Evolutionary conservation across 331 rosid genomes (phyloP), one percentile per base, ranked within the genome.

Genomic region (Rosa hybrid): DNA sequence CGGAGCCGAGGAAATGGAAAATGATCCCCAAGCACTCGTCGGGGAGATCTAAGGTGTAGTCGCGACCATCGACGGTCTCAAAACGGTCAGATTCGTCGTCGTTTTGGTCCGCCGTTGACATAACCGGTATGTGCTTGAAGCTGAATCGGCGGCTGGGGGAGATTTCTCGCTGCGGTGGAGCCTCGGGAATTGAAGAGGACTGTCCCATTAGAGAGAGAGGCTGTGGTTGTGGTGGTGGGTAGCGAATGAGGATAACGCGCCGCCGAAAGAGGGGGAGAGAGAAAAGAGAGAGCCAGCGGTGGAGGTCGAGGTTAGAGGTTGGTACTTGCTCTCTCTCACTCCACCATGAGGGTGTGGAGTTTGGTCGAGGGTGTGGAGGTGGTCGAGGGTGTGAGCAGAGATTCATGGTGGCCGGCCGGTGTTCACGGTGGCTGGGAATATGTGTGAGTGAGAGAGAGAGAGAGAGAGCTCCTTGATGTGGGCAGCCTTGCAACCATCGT

Each of bases 21-120:
- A 94, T 74, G 11, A 76, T 68, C 0, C 87, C 97, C 81, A 94
- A 23, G 48, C 90, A 89, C 76, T 94, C 98, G 56, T 94, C 98
- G n/a, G 97, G 90, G 70, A 94, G 88, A 84, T 80, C 82, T 13
- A 80, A 67, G 0, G 91, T 91, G 74, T 34, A 88, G 77, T 92
- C 96, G 8, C 79, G 67, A 8, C 77, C 83, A 0, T 39, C 7
- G 13, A 70, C 74, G 0, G 65, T n/a, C 9, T 81, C 89, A 16
- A 69, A 64, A 14, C 56, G 50, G 62, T 84, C 80, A 2, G 34
- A 72, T n/a, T 60, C 84, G 3, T 71, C 68, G 34, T 74, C 56
- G 56, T 21, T 42, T 4, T 23, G 71, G n/a, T 73, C 81, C 4
- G 49, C 7, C 72, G 71, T 9, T 8, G 59, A 50, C 44, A 77